phyloP scores from a whole-genome alignment of 2,329 filamentous ascomycete genomes.

The Aureobasidium sp. region DNA sequence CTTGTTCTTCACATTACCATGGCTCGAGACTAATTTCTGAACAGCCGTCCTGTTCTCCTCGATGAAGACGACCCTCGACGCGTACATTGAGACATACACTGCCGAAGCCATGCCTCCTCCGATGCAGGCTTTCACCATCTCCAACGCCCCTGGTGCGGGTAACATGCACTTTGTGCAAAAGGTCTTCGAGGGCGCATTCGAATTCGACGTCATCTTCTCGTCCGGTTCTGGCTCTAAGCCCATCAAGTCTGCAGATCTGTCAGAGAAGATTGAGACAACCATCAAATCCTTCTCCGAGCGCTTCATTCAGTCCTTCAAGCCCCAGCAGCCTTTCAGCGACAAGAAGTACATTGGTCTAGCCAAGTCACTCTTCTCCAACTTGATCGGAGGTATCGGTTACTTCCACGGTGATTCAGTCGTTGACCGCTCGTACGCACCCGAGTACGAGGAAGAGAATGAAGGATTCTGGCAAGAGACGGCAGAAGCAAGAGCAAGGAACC shows the following conservation, averaged over 20 bases:
- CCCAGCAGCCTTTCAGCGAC: slow-evolving; percentile 63
- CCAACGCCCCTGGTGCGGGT: slow-evolving; percentile 58
- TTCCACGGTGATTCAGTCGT: slow-evolving; percentile 85
- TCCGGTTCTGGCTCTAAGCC: slow-evolving; percentile 49
- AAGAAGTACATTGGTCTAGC: slow-evolving; percentile 70
- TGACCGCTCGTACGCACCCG: slow-evolving; percentile 81
- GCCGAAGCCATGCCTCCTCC: slow-evolving; percentile 66
- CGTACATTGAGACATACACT: slow-evolving; percentile 49
- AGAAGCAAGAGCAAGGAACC: slow-evolving; percentile 60
- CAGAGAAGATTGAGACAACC: slow-evolving; percentile 56
- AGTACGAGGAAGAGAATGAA: slow-evolving; percentile 92
- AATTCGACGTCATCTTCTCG: slow-evolving; percentile 86
- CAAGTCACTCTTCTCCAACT: slow-evolving; percentile 86
- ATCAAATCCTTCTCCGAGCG: slow-evolving; percentile 63
- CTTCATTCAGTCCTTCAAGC: slow-evolving; percentile 63
- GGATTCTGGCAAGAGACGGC: slow-evolving; percentile 92
- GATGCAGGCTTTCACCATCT: slow-evolving; percentile 74
- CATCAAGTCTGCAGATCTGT: slow-evolving; percentile 50
- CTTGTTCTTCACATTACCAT: slow-evolving; percentile 16
- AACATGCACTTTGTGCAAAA: slow-evolving; percentile 89
- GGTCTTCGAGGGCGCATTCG: slow-evolving; percentile 79
- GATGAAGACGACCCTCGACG: slow-evolving; percentile 54
- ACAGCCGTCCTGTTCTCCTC: slow-evolving; percentile 48
- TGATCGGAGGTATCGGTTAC: slow-evolving; percentile 89
- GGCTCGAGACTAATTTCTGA: slow-evolving; percentile 33